phyloP scores from a whole-genome alignment of 805 yeast species.

The Metschnikowia cubensis region DNA sequence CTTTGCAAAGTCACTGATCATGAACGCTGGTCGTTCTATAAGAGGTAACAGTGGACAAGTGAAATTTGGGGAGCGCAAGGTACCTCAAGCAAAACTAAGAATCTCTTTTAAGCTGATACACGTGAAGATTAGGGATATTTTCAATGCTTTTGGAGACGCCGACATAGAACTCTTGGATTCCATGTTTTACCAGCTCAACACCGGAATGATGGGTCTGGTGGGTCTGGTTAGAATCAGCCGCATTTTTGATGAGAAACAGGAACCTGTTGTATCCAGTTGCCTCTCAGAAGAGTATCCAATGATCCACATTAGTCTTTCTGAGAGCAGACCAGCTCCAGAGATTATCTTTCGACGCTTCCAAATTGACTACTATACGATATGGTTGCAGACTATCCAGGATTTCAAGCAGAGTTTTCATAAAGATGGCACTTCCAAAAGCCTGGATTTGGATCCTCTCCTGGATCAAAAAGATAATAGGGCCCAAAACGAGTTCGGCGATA shows the following conservation, averaged over 20 bases:
- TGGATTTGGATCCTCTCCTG: neutral
- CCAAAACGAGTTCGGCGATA: neutral
- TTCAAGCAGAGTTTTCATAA: neutral
- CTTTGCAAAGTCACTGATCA: neutral
- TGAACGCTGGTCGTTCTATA: conserved; percentile 8
- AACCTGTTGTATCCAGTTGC: neutral
- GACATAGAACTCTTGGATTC: conserved; percentile 13
- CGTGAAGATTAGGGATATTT: conserved; percentile 17
- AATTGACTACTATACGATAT: conserved; percentile 56
- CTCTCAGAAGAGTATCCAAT: conserved; percentile 20
- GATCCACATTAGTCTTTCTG: conserved; percentile 17
- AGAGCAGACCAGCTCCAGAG: conserved; percentile 33
- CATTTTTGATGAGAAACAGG: neutral
- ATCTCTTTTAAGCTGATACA: conserved; percentile 18
- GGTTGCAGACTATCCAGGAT: conserved; percentile 37
- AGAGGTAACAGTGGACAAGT: conserved; percentile 8
- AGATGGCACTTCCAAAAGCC: neutral
- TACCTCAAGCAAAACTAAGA: conserved; percentile 41
- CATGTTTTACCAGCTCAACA: conserved; percentile 16
- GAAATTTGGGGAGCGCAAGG: conserved; percentile 9
- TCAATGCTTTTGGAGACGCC: conserved; percentile 27
- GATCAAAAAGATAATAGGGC: neutral
- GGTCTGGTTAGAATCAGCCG: conserved; percentile 15
- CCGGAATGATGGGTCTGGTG: conserved; percentile 23
- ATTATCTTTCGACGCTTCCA: conserved; percentile 45